Evolutionary conservation across 208 protist species (phyloP).

Genomic region (Histomonas meleagridis): DNA sequence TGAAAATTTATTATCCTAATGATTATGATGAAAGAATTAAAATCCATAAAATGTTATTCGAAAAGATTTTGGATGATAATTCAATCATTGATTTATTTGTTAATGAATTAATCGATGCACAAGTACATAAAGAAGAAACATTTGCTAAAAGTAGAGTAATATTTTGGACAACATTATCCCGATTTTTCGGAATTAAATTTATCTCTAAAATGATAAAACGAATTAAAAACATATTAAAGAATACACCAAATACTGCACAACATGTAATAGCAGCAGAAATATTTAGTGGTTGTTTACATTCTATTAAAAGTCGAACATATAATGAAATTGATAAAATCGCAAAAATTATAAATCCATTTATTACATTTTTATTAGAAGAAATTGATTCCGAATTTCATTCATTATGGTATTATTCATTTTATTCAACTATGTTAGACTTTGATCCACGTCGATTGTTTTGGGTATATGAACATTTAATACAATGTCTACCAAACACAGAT

Average conservation of each 20-base stretch:
- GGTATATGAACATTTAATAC: not conserved
- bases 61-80: not conserved
- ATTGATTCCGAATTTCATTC: not conserved
- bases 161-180: not conserved
- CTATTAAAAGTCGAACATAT: not conserved
- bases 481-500: not conserved
- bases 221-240: not conserved
- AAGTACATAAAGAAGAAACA: slow-evolving; percentile 33
- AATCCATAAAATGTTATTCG: not conserved
- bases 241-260: not conserved
- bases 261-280: not conserved
- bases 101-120: not conserved
- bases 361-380: not conserved
- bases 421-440: not conserved
- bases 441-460: not conserved
- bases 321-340: not conserved
- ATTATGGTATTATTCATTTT: not conserved
- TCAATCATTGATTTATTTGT: not conserved
- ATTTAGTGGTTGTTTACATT: not conserved
- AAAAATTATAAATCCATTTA: not conserved
- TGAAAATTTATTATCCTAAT: not conserved
- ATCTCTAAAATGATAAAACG: not conserved
- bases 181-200: not conserved
- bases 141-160: not conserved
- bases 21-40: not conserved